These are phyloP conservation scores for Colletotrichum kahawae DNA, from an alignment of 2,329 filamentous ascomycete genomes.

Conservation along the genomic window DNA sequence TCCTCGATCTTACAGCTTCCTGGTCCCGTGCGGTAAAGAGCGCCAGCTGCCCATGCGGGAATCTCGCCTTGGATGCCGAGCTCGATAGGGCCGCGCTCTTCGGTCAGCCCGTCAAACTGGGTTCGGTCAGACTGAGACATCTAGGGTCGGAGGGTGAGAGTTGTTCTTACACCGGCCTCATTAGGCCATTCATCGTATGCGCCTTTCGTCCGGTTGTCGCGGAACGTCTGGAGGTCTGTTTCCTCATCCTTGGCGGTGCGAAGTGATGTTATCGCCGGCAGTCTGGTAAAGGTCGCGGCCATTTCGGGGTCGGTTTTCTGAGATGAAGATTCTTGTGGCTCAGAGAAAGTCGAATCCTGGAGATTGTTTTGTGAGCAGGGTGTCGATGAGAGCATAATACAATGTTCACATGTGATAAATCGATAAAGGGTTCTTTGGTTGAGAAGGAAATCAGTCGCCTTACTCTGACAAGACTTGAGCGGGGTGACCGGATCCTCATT, in stretches of 20 bases:
- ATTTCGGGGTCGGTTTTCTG: background rate
- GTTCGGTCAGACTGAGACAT: background rate
- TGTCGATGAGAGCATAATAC: background rate
- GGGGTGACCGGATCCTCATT: background rate
- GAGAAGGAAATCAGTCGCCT: background rate
- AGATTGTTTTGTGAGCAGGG: background rate
- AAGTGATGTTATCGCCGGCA: background rate
- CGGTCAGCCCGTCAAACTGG: slow-evolving; percentile 71
- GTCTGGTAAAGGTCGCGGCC: background rate
- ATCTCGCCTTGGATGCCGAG: slow-evolving; percentile 70
- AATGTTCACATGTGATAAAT: background rate
- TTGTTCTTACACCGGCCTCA: slow-evolving; percentile 45
- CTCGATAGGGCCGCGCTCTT: slow-evolving; percentile 68
- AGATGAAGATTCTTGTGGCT: background rate
- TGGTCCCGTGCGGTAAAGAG: slow-evolving; percentile 77
- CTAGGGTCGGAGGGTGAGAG: background rate
- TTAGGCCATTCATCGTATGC: slow-evolving; percentile 53
- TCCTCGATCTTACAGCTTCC: slow-evolving; percentile 66
- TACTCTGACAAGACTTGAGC: background rate
- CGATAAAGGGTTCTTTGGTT: background rate
- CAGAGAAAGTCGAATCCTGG: background rate
- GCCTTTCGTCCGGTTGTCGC: slow-evolving; percentile 24
- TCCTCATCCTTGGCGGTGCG: slow-evolving; percentile 16
- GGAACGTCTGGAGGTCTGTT: slow-evolving; percentile 10
- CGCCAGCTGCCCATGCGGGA: slow-evolving; percentile 73